Conservation (phyloP, 176 grass and related monocot species). For the Aegilops speltoides region DNA sequence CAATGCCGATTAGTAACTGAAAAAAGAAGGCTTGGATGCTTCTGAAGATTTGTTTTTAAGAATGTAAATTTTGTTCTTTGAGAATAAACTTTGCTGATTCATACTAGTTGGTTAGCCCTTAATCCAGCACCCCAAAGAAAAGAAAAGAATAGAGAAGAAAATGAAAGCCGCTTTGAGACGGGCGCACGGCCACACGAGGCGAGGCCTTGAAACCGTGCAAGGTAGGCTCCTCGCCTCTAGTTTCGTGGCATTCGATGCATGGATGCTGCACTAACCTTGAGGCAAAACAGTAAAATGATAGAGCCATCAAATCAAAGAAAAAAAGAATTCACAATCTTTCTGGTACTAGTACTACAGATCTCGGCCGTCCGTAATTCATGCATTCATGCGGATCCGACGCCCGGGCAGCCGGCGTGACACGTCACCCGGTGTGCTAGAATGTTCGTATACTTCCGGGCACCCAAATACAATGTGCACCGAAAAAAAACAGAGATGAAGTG, state of each 20-base stretch:
- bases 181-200: background rate
- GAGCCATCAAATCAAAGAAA: background rate
- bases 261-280: background rate
- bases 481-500: background rate
- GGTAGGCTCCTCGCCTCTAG: background rate
- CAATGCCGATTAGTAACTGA: background rate
- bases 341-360: background rate
- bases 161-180: slow-evolving; percentile 16
- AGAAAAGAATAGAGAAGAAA: background rate
- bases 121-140: slow-evolving; percentile 4
- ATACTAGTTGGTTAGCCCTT: background rate
- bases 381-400: background rate
- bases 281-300: background rate
- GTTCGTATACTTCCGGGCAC: background rate
- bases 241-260: slow-evolving; percentile 11
- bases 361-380: background rate
- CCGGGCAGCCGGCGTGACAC: background rate
- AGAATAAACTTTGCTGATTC: background rate
- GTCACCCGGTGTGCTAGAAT: background rate
- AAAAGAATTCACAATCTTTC: background rate
- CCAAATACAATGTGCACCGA: background rate
- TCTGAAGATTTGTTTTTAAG: background rate
- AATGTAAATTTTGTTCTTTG: background rate
- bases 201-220: background rate
- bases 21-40: background rate